phyloP scores from a whole-genome alignment of 192 early-diverging fungal species.

The Linnemannia hyalina region DNA sequence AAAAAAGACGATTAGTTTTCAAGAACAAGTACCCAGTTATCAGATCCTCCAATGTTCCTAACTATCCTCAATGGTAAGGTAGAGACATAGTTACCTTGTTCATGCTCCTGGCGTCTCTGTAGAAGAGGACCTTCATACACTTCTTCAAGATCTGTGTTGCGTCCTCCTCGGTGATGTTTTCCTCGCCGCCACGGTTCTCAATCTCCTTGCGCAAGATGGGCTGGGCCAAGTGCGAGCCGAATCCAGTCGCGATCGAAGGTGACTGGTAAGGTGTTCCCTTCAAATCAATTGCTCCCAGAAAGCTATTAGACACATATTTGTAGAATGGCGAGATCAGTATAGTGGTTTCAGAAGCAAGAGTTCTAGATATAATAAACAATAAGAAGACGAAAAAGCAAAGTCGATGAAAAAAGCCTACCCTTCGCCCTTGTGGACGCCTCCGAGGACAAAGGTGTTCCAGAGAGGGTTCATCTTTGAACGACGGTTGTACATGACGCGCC shows the following conservation, averaged over 20 bases:
- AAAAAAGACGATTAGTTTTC: neutral
- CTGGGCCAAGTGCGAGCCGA: conserved; percentile 89
- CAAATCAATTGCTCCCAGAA: conserved; percentile 94
- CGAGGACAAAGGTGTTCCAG: conserved; percentile 96
- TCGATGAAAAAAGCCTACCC: conserved; percentile 53
- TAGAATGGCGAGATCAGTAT: neutral
- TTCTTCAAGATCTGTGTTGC: conserved; percentile 88
- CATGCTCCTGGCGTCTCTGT: conserved; percentile 93
- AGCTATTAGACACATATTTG: conserved; percentile 42
- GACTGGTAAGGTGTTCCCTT: conserved; percentile 95
- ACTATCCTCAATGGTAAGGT: neutral
- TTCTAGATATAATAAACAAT: neutral
- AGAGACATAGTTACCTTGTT: conserved; percentile 79
- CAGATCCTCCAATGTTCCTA: neutral
- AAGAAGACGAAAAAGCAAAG: neutral
- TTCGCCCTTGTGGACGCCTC: conserved; percentile 84
- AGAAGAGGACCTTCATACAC: conserved; percentile 93
- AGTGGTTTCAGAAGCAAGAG: neutral
- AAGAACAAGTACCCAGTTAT: neutral
- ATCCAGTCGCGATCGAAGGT: conserved; percentile 94
- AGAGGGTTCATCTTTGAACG: conserved; percentile 92
- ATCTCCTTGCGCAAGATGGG: conserved; percentile 94
- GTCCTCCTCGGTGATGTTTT: conserved; percentile 91
- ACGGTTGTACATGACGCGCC: conserved; percentile 92
- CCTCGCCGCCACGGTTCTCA: conserved; percentile 79